Percentiles rank a stretch among this genome's conserved stretches.
phyloP scores from a whole-genome alignment of 805 yeast genomes.

The Lipomyces spencermartinsiae region DNA sequence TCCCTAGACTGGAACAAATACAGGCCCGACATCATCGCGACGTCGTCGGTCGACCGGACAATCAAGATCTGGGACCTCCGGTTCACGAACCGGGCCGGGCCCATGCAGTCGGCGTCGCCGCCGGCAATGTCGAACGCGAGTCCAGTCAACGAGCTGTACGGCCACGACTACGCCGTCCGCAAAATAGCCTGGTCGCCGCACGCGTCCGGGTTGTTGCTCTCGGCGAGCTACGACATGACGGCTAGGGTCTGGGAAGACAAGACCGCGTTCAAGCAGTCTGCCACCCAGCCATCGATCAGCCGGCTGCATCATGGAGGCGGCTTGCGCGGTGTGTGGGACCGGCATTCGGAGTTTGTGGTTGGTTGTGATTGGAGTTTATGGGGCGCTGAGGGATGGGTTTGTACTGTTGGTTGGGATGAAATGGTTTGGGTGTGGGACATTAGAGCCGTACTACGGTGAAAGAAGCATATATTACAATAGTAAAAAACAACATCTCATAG shows the following conservation, averaged over 20 bases:
- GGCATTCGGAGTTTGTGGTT: conserved; percentile 86
- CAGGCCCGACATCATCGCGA: conserved; percentile 75
- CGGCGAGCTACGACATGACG: conserved; percentile 92
- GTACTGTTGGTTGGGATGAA: conserved; percentile 96
- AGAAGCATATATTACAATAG: background rate
- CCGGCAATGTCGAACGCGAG: conserved; percentile 45
- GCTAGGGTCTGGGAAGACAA: conserved; percentile 83
- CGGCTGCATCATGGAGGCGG: conserved; percentile 54
- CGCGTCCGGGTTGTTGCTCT: conserved; percentile 67
- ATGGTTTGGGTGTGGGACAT: conserved; percentile 90
- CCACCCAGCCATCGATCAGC: conserved; percentile 49
- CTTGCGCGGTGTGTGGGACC: conserved; percentile 62
- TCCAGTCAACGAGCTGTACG: conserved; percentile 77
- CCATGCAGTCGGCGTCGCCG: conserved; percentile 50
- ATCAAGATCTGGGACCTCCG: conserved; percentile 89
- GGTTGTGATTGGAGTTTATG: conserved; percentile 96
- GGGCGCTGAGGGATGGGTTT: conserved; percentile 97
- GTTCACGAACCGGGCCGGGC: conserved; percentile 48
- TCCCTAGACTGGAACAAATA: conserved; percentile 92
- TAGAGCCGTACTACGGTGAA: conserved; percentile 42
- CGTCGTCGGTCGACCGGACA: conserved; percentile 90
- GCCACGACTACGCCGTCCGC: conserved; percentile 89
- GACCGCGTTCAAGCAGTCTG: conserved; percentile 63
- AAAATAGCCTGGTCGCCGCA: conserved; percentile 91
- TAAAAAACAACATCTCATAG: background rate